Base-by-base conservation (phyloP, 2,329 filamentous ascomycete genomes). In the Amphichorda felina region DNA sequence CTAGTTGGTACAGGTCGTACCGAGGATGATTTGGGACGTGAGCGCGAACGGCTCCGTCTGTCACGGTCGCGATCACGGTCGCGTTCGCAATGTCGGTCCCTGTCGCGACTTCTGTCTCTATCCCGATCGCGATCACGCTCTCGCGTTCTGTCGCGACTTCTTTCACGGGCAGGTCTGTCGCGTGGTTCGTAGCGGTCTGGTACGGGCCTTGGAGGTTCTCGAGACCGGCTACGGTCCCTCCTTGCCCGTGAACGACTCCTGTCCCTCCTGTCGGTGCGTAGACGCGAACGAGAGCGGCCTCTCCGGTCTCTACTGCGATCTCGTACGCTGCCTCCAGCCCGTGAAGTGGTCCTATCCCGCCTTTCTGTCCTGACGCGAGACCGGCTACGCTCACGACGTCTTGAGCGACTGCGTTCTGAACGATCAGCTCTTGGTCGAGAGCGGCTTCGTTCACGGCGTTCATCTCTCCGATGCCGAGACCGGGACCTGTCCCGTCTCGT, bases 401-500 rank as follows among this genome's bases (percentile, higher is more conserved):
- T 47, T 7, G 58, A 59, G 30, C 52, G 49, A 28, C 54, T 58
- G 41, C 57, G 50, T 35, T 56, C 53, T 13, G 52, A 43, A n/a
- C 50, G 51, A 18, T 56, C 54, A 27, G 45, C 45, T 33, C 48
- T 55, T 6, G 48, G 46, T 24, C 56, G 48, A 14, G 55, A 59
- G 8, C 56, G 54, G 33, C 55, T 57, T 34, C 54, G 45, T 28
- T 56, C 50, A 11, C 42, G 41, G 9, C 50, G 46, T 14, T 50
- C 49, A 35, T 59, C 53, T 38, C 52, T 48, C 13, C 49, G 45
- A 15, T 50, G 48, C 34, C 56, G 53, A n/a, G 64, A 64, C 13
- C 59, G 59, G 17, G 50, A 58, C 45, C 59, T 57, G 13, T 63
- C 61, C 31, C 56, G 53, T 37, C 54, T 52, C 9, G 53, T 39